Percentiles rank a stretch among this genome's conserved stretches.
Conservation (phyloP, 2,329 filamentous ascomycete species). For the Colletotrichum sp. region DNA sequence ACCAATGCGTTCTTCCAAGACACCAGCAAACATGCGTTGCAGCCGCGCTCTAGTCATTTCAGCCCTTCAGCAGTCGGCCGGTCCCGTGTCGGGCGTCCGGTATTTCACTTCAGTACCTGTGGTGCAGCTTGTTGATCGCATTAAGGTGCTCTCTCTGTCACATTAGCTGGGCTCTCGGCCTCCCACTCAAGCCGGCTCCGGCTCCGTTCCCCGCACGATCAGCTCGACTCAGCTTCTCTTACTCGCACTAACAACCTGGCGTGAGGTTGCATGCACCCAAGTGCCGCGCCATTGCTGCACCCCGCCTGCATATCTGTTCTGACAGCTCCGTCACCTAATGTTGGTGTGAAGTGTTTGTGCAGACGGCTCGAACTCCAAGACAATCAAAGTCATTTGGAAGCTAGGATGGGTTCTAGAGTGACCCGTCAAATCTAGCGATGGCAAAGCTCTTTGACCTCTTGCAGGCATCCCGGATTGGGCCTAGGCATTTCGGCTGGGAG, state of each 20-base stretch:
- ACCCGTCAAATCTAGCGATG: not conserved
- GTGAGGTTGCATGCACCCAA: constrained; percentile 8
- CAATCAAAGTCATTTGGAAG: not conserved
- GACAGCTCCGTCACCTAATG: not conserved
- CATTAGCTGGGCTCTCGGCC: not conserved
- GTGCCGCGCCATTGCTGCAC: not conserved
- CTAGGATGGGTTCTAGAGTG: not conserved
- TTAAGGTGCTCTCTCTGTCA: not conserved
- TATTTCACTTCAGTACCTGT: not conserved
- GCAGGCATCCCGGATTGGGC: not conserved
- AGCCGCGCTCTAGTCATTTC: not conserved
- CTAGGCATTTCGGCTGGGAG: not conserved
- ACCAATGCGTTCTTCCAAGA: not conserved
- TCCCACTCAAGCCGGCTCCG: not conserved
- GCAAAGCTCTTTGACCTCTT: not conserved
- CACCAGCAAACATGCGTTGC: not conserved
- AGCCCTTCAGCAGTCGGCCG: not conserved
- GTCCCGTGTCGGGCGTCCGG: not conserved
- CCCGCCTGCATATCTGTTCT: not conserved
- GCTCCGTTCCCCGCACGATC: constrained; percentile 1
- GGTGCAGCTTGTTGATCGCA: not conserved
- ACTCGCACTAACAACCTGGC: not conserved
- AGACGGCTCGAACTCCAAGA: not conserved
- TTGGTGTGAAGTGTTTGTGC: not conserved
- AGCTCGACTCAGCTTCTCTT: not conserved